Percentiles rank a stretch among this genome's conserved stretches.
phyloP scores from a whole-genome alignment of 2,329 filamentous ascomycete genomes.

The Alternaria panax region DNA sequence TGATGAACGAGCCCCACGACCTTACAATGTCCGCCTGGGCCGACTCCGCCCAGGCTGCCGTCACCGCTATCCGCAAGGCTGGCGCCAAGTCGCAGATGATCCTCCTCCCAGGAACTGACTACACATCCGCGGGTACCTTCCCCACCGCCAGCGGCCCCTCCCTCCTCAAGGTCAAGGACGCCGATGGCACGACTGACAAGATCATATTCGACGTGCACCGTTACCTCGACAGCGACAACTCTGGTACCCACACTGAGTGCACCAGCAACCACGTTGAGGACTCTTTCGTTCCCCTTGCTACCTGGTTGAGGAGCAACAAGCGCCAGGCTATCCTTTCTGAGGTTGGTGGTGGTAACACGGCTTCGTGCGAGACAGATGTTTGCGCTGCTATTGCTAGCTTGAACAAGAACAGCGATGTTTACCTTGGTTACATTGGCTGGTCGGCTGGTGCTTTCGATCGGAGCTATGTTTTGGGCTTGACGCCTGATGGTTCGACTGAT shows the following conservation, averaged over 20 bases:
- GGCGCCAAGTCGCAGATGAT: slow-evolving; percentile 71
- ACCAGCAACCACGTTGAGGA: slow-evolving; percentile 40
- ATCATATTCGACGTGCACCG: slow-evolving; percentile 58
- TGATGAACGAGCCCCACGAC: slow-evolving; percentile 74
- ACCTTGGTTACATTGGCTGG: slow-evolving; percentile 41
- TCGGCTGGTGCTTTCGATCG: slow-evolving; percentile 39
- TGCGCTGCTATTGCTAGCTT: slow-evolving; percentile 45
- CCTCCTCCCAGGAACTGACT: slow-evolving; percentile 69
- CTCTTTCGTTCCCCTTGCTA: slow-evolving; percentile 46
- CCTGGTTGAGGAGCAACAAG: slow-evolving; percentile 49
- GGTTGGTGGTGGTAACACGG: slow-evolving; percentile 52
- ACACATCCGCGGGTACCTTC: slow-evolving; percentile 50
- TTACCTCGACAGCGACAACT: slow-evolving; percentile 52
- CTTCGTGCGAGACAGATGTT: slow-evolving; percentile 42
- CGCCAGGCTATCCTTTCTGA: slow-evolving; percentile 52
- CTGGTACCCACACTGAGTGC: slow-evolving; percentile 45
- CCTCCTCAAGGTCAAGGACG: slow-evolving; percentile 64
- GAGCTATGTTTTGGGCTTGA: slow-evolving; percentile 36
- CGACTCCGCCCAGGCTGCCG: slow-evolving; percentile 66
- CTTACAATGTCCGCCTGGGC: slow-evolving; percentile 66
- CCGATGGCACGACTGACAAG: slow-evolving; percentile 63
- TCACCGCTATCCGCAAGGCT: slow-evolving; percentile 69
- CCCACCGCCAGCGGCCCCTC: slow-evolving; percentile 50
- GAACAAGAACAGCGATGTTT: slow-evolving; percentile 43
- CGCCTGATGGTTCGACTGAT: slow-evolving; percentile 15